These are phyloP conservation scores for Xylaria sp. DNA, from an alignment of 2,329 filamentous ascomycete genomes.

Conservation along the genomic window DNA sequence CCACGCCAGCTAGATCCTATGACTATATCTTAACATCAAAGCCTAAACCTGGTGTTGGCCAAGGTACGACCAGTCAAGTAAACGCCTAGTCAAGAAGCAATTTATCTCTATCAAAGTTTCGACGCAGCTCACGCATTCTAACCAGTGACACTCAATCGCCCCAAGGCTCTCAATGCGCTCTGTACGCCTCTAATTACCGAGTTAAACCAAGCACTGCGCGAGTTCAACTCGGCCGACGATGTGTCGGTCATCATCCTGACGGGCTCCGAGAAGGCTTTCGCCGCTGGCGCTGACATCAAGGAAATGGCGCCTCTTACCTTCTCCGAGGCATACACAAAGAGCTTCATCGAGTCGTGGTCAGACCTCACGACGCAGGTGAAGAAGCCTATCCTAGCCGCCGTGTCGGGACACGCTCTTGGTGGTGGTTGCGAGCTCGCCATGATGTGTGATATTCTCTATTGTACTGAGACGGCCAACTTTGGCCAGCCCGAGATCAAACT, in stretches of 20 bases:
- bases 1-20: constrained; percentile 59
- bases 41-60: constrained; percentile 86
- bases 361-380: constrained; percentile 82
- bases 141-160: constrained; percentile 87
- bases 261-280: constrained; percentile 88
- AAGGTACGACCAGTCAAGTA: constrained; percentile 61
- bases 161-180: constrained; percentile 93
- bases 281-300: constrained; percentile 97
- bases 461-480: constrained; percentile 83
- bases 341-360: constrained; percentile 97
- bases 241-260: constrained; percentile 84
- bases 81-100: not conserved
- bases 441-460: constrained; percentile 97
- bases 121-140: constrained; percentile 20
- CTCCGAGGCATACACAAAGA: constrained; percentile 80
- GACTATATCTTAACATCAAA: constrained; percentile 83
- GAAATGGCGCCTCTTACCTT: constrained; percentile 97
- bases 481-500: constrained; percentile 98
- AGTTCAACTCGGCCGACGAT: constrained; percentile 71
- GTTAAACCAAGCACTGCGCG: constrained; percentile 77
- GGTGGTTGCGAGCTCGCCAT: constrained; percentile 96
- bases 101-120: not conserved
- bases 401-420: constrained; percentile 92
- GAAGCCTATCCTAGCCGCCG: constrained; percentile 92
- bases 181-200: constrained; percentile 89